Base-by-base conservation (phyloP, 352 stramenopile species). In the Phytophthora quininea region DNA sequence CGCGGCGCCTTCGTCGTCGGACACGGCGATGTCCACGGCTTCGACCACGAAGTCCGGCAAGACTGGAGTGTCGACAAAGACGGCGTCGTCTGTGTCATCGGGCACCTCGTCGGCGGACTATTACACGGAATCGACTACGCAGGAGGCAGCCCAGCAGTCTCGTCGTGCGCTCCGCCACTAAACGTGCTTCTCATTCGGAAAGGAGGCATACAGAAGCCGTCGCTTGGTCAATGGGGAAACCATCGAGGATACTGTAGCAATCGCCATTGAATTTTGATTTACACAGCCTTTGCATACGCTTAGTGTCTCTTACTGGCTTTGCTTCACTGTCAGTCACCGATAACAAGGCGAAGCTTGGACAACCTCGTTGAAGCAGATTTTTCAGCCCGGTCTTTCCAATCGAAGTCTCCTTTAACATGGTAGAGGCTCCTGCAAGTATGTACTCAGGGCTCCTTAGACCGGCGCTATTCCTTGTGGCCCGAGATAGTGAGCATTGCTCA, bases 161-260 rank as follows among this genome's bases (percentile, higher is more conserved):
- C 57, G 57, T 33, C 64, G 64, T 49, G n/a, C 57, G 5, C 64
- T 71, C 60, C 64, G 64, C 30, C 64, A 71, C 50, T 71, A 62
- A 67, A n/a, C 24, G 31, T 24, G 49, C 50, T 64, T 50, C 51
- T 62, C 64, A 14, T 46, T 38, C 4, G 63, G 38, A 60, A 64
- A 54, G 53, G 40, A 47, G 48, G 15, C 43, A 6, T 24, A 0
- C 19, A 24, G 19, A 24, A 24, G 19, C 19, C 19, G 19, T 24
- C 19, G 19, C 19, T 24, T 24, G 19, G 19, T 24, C 19, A 24
- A 24, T 24, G 19, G 19, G 19, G 19, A 24, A 24, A 24, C 19
- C 19, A 24, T 24, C 19, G 19, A 24, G 19, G 19, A 24, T 24
- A 24, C 19, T 24, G n/a, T 24, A 24, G 19, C 19, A 24, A 24